Base-by-base conservation (phyloP, 2,329 filamentous ascomycete genomes). In the Fusarium sp. region DNA sequence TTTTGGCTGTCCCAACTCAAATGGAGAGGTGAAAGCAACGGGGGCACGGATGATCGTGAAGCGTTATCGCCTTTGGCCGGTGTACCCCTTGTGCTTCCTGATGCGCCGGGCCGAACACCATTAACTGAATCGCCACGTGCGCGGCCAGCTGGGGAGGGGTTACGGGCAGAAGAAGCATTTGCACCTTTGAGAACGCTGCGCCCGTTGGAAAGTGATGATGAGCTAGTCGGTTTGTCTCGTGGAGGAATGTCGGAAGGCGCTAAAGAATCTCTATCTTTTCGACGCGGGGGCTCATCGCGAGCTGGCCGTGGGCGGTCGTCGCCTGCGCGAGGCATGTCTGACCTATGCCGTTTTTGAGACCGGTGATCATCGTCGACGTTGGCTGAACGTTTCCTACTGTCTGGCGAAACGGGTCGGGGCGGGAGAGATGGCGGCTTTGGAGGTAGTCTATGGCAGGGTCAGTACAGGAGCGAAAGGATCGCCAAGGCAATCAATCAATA, bases 11-110 rank as follows among this genome's bases (percentile, higher is more conserved):
- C 82, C 26, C 85, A 79, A 38, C 79, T 80, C 13, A 87, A 78
- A 36, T 81, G 82, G 1, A 87, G 77, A 2, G 87, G 87, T 1
- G 87, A 89, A 15, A 89, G 73, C 31, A 89, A 71, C 4, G 83
- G 84, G 10, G 87, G 87, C 8, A 89, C 79, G 24, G 78, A 76
- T 26, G 81, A 67, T 66, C 82, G 84, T 3, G 78, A 72, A 13
- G 75, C 72, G 13, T 72, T 66, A 20, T 84, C 82, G 20, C 74
- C 49, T 70, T 83, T 83, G 63, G 72, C 80, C 14, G 82, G 78
- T 7, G 78, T 76, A 44, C 72, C 74, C 57, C 78, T 79, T 31
- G 74, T 80, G 68, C 72, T 81, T 31, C 76, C 74, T 6, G 61
- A 61, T 31, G 72, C 65, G 58, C 75, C 79, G 9, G 80, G 78